Evolutionary conservation across 495 filamentous ascomycete genomes (phyloP), one percentile per base, ranked within the genome.

Genomic region (Penicillium subrubescens): DNA sequence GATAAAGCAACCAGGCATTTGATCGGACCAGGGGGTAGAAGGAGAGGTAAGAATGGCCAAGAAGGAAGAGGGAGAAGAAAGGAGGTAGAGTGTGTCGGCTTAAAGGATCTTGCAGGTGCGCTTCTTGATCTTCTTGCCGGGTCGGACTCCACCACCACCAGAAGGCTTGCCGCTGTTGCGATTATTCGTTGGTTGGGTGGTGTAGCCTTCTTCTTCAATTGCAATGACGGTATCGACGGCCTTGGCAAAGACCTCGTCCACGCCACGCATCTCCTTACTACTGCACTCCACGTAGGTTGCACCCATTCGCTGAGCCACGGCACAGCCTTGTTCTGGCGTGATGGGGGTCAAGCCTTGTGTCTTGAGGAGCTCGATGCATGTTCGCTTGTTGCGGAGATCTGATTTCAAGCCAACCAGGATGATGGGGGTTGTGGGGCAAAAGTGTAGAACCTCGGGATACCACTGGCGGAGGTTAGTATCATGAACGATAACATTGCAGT

Each of bases 391-490:
- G 72, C 95, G 94, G 58, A 99, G 89, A 75, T 99, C 95, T 51
- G 94, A 97, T 75, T 99, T 99, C 59, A 99, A 86, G 54, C 96
- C 95, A 62, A 97, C 90, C 27, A 99, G 91, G 76, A 99, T 90
- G 55, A 99, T 87, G 4, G 95, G 95, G 2, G 95, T 98, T 66
- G 93, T 95, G 11, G 95, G 96, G 80, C 95, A 98, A 83, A 99
- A 99, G 75, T 99, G 95, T 56, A 98, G 87, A 67, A 99, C 95
- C 84, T 99, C 95, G 63, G 95, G 95, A 71, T 97, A 99, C 95
- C 95, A 99, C 95, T 99, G 46, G 63, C 54, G 29, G 57, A 50
- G 12, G 65, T 61, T 41, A 62, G 25, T 34, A 12, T n/a, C 33
- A 56, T 51, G 27, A 19, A 25, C 17, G n/a, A 56, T 12, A n/a